Evolutionary conservation across 2,329 filamentous ascomycete genomes (phyloP).

Genomic region (Sporothrix luriei): DNA sequence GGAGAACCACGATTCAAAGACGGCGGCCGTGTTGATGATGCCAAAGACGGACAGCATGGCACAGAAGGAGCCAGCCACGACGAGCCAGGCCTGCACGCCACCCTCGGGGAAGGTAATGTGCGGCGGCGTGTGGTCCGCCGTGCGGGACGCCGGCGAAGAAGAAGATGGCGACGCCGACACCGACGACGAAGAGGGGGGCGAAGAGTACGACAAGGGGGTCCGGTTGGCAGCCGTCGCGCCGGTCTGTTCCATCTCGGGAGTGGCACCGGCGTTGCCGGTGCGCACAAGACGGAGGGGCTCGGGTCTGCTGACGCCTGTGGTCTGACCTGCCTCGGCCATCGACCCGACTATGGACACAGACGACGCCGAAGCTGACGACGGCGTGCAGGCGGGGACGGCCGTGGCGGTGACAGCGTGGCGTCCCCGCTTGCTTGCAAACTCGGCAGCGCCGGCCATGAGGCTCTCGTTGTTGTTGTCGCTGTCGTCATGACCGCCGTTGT

Average conservation of each 20-base stretch:
- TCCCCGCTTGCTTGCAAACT: constrained; percentile 24
- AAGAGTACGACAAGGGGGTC: not conserved
- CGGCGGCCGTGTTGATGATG: constrained; percentile 73
- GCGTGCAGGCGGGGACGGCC: constrained; percentile 16
- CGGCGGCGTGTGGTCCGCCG: constrained; percentile 30
- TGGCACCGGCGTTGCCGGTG: constrained; percentile 26
- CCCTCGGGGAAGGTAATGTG: constrained; percentile 69
- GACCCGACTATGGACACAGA: constrained; percentile 31
- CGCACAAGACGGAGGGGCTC: constrained; percentile 29
- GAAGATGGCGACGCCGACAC: not conserved
- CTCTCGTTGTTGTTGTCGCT: constrained; percentile 7
- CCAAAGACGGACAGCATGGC: constrained; percentile 71
- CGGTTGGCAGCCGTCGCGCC: not conserved
- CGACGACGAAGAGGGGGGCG: constrained; percentile 4
- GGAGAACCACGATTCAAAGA: constrained; percentile 76
- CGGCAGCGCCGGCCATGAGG: constrained; percentile 28
- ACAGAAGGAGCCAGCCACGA: constrained; percentile 75
- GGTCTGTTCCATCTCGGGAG: not conserved
- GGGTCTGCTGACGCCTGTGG: constrained; percentile 12
- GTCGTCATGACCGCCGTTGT: not conserved
- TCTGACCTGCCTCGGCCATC: constrained; percentile 19
- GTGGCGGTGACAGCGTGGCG: not conserved
- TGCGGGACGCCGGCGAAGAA: constrained; percentile 3
- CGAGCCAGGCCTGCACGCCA: constrained; percentile 70
- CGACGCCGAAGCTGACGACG: constrained; percentile 29